A percentile compares a stretch with the other conserved stretches of the same genome.
These are phyloP conservation scores for Blastobotrys raffinosifermentans DNA, from an alignment of 1,139 yeast genomes.

Conservation along the genomic window DNA sequence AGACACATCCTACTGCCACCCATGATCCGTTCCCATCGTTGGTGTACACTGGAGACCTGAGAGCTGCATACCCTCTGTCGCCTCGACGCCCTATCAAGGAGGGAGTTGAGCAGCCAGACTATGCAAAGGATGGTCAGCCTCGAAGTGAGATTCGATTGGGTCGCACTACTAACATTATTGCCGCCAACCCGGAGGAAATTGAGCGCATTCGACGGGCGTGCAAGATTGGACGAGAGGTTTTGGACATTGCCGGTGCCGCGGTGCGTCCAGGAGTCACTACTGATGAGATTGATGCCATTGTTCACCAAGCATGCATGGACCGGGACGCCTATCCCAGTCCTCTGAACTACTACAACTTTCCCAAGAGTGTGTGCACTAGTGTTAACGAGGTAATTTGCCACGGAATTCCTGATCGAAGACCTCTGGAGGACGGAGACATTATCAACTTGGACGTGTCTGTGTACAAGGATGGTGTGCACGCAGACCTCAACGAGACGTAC, in stretches of 20 bases:
- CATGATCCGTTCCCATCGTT: constrained; percentile 85
- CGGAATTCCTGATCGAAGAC: constrained; percentile 90
- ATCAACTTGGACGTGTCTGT: constrained; percentile 85
- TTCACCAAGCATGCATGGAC: constrained; percentile 82
- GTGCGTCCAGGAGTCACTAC: constrained; percentile 87
- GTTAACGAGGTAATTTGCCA: constrained; percentile 94
- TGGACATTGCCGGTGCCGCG: constrained; percentile 81
- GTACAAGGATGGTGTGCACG: constrained; percentile 82
- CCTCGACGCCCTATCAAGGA: constrained; percentile 68
- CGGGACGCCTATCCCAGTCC: constrained; percentile 95
- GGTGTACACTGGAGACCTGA: constrained; percentile 64
- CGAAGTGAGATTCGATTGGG: constrained; percentile 69
- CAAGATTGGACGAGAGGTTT: constrained; percentile 73
- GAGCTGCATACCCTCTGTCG: constrained; percentile 77
- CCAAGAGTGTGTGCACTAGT: constrained; percentile 89
- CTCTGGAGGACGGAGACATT: constrained; percentile 88
- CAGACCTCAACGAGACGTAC: constrained; percentile 94
- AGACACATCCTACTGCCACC: constrained; percentile 41
- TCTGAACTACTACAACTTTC: constrained; percentile 87
- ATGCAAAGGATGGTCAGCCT: constrained; percentile 78
- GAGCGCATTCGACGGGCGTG: constrained; percentile 70
- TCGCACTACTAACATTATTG: constrained; percentile 59
- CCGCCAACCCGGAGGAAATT: constrained; percentile 59
- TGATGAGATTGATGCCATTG: constrained; percentile 81
- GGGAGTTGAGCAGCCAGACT: constrained; percentile 72